These are phyloP conservation scores for Neofusicoccum umdonicola DNA, from an alignment of 2,329 filamentous ascomycete species.

Conservation along the genomic window DNA sequence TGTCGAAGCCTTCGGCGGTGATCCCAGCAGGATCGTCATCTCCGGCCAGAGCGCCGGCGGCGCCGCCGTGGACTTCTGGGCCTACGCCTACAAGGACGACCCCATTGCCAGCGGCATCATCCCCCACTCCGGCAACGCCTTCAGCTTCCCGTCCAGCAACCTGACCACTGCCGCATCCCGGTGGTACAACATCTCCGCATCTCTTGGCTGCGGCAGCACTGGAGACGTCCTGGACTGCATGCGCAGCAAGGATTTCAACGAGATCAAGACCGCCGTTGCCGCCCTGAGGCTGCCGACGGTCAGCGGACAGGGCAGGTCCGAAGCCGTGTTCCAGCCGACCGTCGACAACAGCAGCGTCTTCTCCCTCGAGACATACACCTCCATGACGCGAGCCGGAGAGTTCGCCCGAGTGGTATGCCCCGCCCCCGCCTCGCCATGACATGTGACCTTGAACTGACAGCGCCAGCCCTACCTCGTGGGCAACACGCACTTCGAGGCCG, in stretches of 20 bases:
- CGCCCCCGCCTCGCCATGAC: background rate
- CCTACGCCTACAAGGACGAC: slow-evolving; percentile 47
- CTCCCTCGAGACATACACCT: background rate
- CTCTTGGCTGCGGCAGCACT: slow-evolving; percentile 34
- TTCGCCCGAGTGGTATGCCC: background rate
- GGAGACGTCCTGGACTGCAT: slow-evolving; percentile 38
- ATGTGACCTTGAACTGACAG: background rate
- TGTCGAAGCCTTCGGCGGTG: slow-evolving; percentile 44
- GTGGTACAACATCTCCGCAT: slow-evolving; percentile 39
- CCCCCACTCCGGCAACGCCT: slow-evolving; percentile 47
- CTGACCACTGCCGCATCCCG: slow-evolving; percentile 25
- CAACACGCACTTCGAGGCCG: slow-evolving; percentile 27
- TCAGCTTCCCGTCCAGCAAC: slow-evolving; percentile 31
- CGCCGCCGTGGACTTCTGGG: slow-evolving; percentile 43
- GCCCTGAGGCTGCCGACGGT: slow-evolving; percentile 24
- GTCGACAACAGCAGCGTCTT: background rate
- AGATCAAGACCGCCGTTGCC: slow-evolving; percentile 27
- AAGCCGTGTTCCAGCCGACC: slow-evolving; percentile 21
- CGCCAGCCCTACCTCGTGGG: slow-evolving; percentile 19
- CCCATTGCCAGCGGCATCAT: slow-evolving; percentile 52
- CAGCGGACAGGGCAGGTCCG: slow-evolving; percentile 8
- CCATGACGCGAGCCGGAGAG: background rate
- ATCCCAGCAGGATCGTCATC: slow-evolving; percentile 45
- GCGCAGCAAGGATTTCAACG: slow-evolving; percentile 26
- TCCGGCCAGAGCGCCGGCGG: slow-evolving; percentile 19